Percentiles rank a stretch among this genome's conserved stretches.
These are phyloP conservation scores for Irpex sp. DNA, from an alignment of 1,284 basidiomycete species.

Conservation along the genomic window DNA sequence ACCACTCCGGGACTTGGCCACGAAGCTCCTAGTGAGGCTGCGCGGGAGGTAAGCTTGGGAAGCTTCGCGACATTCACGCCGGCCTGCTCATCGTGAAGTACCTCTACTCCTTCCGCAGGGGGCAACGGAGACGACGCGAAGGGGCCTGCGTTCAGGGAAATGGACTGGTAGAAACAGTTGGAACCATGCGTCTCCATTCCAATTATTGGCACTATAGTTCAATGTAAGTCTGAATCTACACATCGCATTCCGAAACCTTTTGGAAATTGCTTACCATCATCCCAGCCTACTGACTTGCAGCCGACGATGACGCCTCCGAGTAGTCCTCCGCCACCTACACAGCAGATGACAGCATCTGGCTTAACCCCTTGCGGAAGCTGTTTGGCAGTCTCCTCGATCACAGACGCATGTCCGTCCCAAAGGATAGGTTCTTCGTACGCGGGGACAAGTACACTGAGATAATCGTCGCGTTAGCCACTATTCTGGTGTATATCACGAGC, in stretches of 20 bases:
- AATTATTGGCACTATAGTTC: conserved; percentile 52
- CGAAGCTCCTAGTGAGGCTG: conserved; percentile 69
- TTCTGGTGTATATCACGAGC: not conserved
- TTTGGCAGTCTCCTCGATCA: conserved; percentile 56
- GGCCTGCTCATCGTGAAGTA: conserved; percentile 35
- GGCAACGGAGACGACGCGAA: conserved; percentile 20
- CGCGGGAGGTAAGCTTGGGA: conserved; percentile 48
- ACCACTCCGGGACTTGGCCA: conserved; percentile 57
- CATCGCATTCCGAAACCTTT: too few relatives aligned
- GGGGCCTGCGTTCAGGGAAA: conserved; percentile 49
- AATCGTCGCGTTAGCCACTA: not conserved
- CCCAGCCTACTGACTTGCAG: conserved; percentile 59
- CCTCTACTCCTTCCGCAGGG: conserved; percentile 26
- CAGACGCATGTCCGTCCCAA: conserved; percentile 72
- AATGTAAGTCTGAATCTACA: too few relatives aligned
- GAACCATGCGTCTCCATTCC: conserved; percentile 67
- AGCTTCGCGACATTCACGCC: conserved; percentile 28
- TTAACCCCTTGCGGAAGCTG: conserved; percentile 42
- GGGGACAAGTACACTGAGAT: conserved; percentile 55
- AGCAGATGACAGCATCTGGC: conserved; percentile 73
- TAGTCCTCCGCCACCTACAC: conserved; percentile 71
- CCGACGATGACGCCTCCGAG: conserved; percentile 66
- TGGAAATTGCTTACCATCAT: conserved; percentile 59
- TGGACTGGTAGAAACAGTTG: conserved; percentile 69
- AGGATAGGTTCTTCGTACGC: conserved; percentile 64